phyloP scores from a whole-genome alignment of 768 basidiomycete genomes.

The Collybia mongolica region DNA sequence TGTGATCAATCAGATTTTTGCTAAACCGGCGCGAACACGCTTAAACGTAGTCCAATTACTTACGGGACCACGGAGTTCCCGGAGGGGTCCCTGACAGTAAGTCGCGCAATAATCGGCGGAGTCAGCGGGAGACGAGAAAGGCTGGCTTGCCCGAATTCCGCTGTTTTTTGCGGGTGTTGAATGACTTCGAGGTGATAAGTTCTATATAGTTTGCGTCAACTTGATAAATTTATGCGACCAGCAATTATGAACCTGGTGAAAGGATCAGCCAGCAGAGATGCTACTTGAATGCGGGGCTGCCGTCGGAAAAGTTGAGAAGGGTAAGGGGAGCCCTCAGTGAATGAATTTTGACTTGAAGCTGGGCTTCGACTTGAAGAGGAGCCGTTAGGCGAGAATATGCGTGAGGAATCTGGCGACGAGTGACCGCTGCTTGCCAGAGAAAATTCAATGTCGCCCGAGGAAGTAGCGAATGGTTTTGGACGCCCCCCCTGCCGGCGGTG shows the following conservation, averaged over 20 bases:
- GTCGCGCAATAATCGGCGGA: constrained; percentile 80
- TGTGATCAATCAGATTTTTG: constrained; percentile 17
- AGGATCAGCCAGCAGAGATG: constrained; percentile 55
- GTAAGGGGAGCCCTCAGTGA: constrained; percentile 33
- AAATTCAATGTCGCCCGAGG: background rate
- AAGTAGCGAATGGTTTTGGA: constrained; percentile 1
- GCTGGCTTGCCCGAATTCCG: constrained; percentile 74
- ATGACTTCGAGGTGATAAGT: constrained; percentile 82
- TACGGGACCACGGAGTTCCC: constrained; percentile 79
- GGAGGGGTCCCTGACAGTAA: constrained; percentile 69
- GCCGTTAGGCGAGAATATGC: constrained; percentile 34
- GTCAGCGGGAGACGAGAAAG: constrained; percentile 82
- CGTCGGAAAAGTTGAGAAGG: constrained; percentile 33
- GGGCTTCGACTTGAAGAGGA: constrained; percentile 40
- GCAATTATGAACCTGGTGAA: constrained; percentile 46
- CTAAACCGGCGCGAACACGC: background rate
- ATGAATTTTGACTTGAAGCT: constrained; percentile 40
- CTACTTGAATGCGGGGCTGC: constrained; percentile 55
- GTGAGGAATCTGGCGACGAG: constrained; percentile 48
- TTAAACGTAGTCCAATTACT: constrained; percentile 31
- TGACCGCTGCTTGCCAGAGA: constrained; percentile 32
- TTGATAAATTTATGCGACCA: constrained; percentile 7
- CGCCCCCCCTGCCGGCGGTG: constrained; percentile 5
- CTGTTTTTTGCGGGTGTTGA: constrained; percentile 80
- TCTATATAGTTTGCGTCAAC: constrained; percentile 31